Conservation (phyloP, 1,284 basidiomycete genomes). For the Coriolopsis trogii region DNA sequence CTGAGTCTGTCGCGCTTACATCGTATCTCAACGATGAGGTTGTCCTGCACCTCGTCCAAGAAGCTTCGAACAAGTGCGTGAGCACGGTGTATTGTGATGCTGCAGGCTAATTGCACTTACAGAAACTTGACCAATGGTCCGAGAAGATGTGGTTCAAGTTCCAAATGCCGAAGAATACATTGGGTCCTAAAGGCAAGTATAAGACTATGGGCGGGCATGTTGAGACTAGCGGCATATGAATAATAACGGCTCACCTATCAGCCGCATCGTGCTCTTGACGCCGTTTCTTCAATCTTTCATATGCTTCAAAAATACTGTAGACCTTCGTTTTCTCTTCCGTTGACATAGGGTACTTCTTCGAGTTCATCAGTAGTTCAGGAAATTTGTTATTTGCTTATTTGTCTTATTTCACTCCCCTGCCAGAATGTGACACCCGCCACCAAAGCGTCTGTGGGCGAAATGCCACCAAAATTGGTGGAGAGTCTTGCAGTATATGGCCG, state of each 20-base stretch:
- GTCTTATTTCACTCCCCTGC: no score
- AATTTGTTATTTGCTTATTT: no score
- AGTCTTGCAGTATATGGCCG: no score
- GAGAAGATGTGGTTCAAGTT: constrained; percentile 34
- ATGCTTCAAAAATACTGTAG: constrained; percentile 37
- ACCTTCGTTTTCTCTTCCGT: background rate
- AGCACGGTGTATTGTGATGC: background rate
- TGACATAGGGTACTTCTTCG: constrained; percentile 46
- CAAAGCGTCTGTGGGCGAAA: no score
- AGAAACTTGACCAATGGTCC: constrained; percentile 56
- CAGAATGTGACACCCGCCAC: no score
- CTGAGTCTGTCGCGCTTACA: background rate
- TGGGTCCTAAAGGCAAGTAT: constrained; percentile 46
- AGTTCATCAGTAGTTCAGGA: no score
- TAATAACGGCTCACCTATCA: constrained; percentile 50
- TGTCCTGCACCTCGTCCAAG: constrained; percentile 77
- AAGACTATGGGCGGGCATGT: no score
- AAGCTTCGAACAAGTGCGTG: constrained; percentile 48
- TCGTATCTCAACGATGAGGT: constrained; percentile 62
- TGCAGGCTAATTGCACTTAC: constrained; percentile 38
- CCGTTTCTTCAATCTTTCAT: constrained; percentile 50
- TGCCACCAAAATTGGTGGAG: no score
- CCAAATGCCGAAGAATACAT: constrained; percentile 47
- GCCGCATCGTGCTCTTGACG: constrained; percentile 58
- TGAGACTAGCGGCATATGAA: background rate